phyloP scores from a whole-genome alignment of 2,329 filamentous ascomycete genomes.

The Nannizzia gypsea region DNA sequence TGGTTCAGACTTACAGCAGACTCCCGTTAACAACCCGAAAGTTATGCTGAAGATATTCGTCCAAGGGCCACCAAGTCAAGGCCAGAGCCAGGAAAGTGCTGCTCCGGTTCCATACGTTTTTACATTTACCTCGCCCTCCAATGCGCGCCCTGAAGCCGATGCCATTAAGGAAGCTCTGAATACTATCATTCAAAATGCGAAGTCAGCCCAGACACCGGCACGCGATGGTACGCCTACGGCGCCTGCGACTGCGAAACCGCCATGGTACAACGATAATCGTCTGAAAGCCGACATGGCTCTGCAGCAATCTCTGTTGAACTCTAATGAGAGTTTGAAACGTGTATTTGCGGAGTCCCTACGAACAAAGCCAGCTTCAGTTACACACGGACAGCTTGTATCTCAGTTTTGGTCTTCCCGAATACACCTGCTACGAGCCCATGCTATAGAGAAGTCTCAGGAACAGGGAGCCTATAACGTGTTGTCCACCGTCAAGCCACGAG shows the following conservation, averaged over 20 bases:
- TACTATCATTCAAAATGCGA: conserved; percentile 58
- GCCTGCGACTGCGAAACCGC: conserved; percentile 61
- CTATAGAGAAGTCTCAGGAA: conserved; percentile 75
- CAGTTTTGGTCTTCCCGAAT: conserved; percentile 93
- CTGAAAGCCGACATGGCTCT: conserved; percentile 68
- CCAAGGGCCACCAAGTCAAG: conserved; percentile 44
- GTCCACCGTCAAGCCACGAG: conserved; percentile 71
- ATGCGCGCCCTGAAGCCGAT: conserved; percentile 74
- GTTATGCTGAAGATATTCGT: conserved; percentile 90
- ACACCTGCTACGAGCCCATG: conserved; percentile 75
- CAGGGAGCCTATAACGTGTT: conserved; percentile 89
- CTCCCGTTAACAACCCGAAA: conserved; percentile 73
- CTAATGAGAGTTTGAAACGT: conserved; percentile 60
- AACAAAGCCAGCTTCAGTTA: conserved; percentile 74
- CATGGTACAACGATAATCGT: conserved; percentile 69
- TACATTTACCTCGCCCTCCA: conserved; percentile 66
- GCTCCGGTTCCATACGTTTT: conserved; percentile 64
- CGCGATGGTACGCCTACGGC: conserved; percentile 48
- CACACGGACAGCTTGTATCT: conserved; percentile 66
- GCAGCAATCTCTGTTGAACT: conserved; percentile 78
- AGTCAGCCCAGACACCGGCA: conserved; percentile 29
- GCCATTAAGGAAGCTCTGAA: conserved; percentile 72
- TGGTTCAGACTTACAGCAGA: conserved; percentile 74
- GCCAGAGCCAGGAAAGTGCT: conserved; percentile 31
- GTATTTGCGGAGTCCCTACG: conserved; percentile 77